phyloP scores from a whole-genome alignment of 345 rosid genomes.

The Syzygium grande region DNA sequence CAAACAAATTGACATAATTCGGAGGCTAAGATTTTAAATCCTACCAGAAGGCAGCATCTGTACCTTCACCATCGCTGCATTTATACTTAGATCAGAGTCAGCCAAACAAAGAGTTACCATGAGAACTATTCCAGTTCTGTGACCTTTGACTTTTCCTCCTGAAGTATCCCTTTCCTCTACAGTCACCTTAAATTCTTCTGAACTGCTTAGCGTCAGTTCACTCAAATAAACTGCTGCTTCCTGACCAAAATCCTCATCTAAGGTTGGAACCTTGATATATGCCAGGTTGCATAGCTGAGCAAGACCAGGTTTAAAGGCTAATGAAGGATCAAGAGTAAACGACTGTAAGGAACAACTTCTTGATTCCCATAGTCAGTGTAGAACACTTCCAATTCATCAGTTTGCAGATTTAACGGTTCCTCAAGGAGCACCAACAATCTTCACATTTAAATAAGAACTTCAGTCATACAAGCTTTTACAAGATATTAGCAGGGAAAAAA shows the following conservation, averaged over 20 bases:
- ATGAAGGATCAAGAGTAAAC: slow-evolving; percentile 61
- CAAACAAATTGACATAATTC: not conserved
- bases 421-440: slow-evolving; percentile 87
- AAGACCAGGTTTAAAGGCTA: slow-evolving; percentile 64
- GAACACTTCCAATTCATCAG: slow-evolving; percentile 82
- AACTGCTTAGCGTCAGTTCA: slow-evolving; percentile 42
- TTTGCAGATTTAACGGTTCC: slow-evolving; percentile 57
- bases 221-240: slow-evolving; percentile 85
- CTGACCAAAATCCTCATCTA: slow-evolving; percentile 76
- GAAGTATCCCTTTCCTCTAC: slow-evolving; percentile 83
- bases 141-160: slow-evolving; percentile 89
- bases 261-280: slow-evolving; percentile 73
- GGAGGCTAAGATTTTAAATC: not conserved
- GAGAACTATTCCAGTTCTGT: slow-evolving; percentile 78
- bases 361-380: slow-evolving; percentile 93
- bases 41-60: not conserved
- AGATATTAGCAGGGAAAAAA: not conserved
- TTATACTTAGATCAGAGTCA: slow-evolving; percentile 71
- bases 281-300: slow-evolving; percentile 97
- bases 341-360: slow-evolving; percentile 71
- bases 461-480: not conserved
- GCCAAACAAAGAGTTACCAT: slow-evolving; percentile 62
- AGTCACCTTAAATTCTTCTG: slow-evolving; percentile 65
- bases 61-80: slow-evolving; percentile 90
- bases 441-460: not conserved